Evolutionary conservation across 805 yeast genomes (phyloP).

Genomic region (Groenewaldozyma salmanticensis): DNA sequence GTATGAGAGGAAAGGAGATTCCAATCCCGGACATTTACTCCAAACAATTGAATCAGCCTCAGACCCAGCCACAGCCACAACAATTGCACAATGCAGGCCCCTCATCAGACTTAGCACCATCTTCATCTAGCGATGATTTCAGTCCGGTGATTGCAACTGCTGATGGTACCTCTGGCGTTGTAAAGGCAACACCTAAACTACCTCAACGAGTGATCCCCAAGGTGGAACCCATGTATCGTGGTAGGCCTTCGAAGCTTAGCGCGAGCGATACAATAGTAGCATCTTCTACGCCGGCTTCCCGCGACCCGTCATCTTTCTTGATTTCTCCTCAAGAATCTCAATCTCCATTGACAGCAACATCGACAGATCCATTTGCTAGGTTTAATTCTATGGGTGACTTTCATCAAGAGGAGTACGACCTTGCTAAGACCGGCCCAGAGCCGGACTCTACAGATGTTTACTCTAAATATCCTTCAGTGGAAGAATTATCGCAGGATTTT

Average conservation of each 20-base stretch:
- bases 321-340: neutral
- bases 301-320: neutral
- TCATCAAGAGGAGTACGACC: no score
- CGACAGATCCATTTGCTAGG: neutral
- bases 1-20: conserved; percentile 45
- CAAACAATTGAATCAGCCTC: conserved; percentile 1
- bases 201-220: conserved; percentile 10
- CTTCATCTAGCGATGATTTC: neutral
- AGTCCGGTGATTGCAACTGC: neutral
- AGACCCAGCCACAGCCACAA: conserved; percentile 1
- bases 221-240: conserved; percentile 19
- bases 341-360: neutral
- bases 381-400: no score
- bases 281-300: neutral
- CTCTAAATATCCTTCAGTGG: conserved; percentile 26
- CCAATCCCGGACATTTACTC: conserved; percentile 33
- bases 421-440: neutral
- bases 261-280: neutral
- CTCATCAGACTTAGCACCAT: no score
- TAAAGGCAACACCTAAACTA: neutral
- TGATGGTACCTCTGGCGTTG: no score
- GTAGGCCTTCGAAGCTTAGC: conserved; percentile 13
- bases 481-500: conserved; percentile 21
- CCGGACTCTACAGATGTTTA: conserved; percentile 15
- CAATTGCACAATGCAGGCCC: neutral